Base-by-base conservation (phyloP, 441 rosid genomes). In the Croton laevigatus region DNA sequence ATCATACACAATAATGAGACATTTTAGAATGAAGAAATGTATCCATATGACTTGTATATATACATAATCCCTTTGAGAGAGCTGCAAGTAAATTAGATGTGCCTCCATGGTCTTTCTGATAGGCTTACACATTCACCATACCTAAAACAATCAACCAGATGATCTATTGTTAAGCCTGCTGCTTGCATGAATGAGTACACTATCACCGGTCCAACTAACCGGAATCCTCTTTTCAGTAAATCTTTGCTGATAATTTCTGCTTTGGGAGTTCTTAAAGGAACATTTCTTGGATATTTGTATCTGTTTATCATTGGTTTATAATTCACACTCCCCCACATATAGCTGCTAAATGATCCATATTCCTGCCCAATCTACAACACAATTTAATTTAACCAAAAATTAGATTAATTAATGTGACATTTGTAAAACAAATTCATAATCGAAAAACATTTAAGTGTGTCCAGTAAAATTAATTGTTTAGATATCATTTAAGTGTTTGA, bases 41-140 rank as follows among this genome's bases (percentile, higher is more conserved):
- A 22, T 54, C 55, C 55, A 52, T 17, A 54, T 54, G 13, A 22
- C 14, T 54, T 54, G 59, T 22, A n/a, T n/a, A 54, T 54, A 8
- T 54, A 20, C 59, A 54, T 51, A 5, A 8, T 7, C 11, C 23
- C 32, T 22, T 54, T 54, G 34, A 22, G 12, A 22, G 22, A 46
- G 17, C 11, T 11, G 14, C 1, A 11, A 46, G 13, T 46, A 11
- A n/a, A 53, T 78, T 62, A 89, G 61, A 90, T 86, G 69, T 89
- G 97, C 70, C 97, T 88, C 97, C 97, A 90, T 9, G 97, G 99
- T 44, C 97, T 83, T 71, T 90, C 94, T 27, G 97, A 93, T 4
- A 86, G 91, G 69, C 81, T 79, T 11, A 90, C 88, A 76, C 99
- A 94, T 38, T 94, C 93, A 65, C 65, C 66, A 42, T 89, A 86